Evolutionary conservation across 2,329 filamentous ascomycete genomes (phyloP), one percentile per base, ranked within the genome.

Genomic region (Aureobasidium sp.): DNA sequence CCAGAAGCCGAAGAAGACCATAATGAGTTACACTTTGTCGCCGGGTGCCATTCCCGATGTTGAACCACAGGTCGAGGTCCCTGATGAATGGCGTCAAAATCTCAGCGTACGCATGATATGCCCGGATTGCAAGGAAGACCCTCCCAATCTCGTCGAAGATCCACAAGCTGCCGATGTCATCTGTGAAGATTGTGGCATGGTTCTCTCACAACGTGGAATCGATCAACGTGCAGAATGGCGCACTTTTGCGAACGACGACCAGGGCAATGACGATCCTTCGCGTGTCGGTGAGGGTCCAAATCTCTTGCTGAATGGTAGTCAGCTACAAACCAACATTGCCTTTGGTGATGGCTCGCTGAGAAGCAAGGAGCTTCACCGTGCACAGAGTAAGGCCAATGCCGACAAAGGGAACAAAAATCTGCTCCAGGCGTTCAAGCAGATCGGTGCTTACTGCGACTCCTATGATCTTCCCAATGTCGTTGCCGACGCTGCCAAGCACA

Each of bases 201-300:
- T 99, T 6, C 84, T 99, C 34, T 89, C 89, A 64, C 89, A 93
- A 71, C 88, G 91, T 67, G 91, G 94, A 73, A 92, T 99, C 71
- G 95, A 99, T 73, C 95, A 90, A 64, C 89, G 95, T 65, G 96
- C 91, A 52, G 94, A 99, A 78, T 99, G 94, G 94, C 90, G 94
- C 73, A 99, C 94, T 0, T 99, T 99, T 78, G 91, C 92, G 72
- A 97, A 97, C 73, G 94, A 99, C 72, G 95, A 99, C 73, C 91
- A 96, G 75, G 91, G 90, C 71, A 92, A 90, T 71, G 95, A 97
- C 69, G 94, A 99, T 68, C 94, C 95, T 5, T 97, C 91, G 63
- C 94, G 94, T 91, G 93, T 99, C 67, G 94, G 94, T 79, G 94
- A 97, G 69, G 90, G 89, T 6, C 87, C 88, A 64, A 97, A 97